phyloP scores from a whole-genome alignment of 2,329 filamentous ascomycete genomes.

The Colletotrichum salicis region DNA sequence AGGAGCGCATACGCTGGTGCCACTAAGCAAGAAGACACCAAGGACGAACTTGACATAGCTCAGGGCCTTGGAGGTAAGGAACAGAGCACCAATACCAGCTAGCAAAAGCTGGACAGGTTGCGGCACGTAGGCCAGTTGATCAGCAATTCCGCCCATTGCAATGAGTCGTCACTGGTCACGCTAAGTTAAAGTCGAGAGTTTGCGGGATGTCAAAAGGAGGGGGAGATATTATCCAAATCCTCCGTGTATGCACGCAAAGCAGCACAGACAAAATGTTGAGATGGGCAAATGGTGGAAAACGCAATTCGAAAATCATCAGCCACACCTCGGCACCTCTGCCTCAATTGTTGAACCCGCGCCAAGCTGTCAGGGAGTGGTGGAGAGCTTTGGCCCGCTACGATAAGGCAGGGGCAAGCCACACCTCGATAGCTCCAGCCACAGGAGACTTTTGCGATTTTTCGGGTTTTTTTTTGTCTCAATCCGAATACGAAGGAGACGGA shows the following conservation, averaged over 20 bases:
- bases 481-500: background rate
- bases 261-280: constrained; percentile 34
- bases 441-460: constrained; percentile 1
- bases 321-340: constrained; percentile 28
- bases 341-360: constrained; percentile 15
- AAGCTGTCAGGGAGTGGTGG: background rate
- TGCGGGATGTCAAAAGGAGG: background rate
- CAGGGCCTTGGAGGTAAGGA: constrained; percentile 65
- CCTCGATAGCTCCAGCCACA: background rate
- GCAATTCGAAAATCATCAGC: constrained; percentile 13
- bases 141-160: constrained; percentile 38
- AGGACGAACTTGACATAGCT: constrained; percentile 71
- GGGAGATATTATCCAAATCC: background rate
- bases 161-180: background rate
- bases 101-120: constrained; percentile 58
- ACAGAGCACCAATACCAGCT: constrained; percentile 68
- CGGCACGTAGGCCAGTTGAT: constrained; percentile 53
- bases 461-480: constrained; percentile 15
- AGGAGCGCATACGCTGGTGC: constrained; percentile 65
- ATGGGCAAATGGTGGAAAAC: constrained; percentile 27
- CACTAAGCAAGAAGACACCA: constrained; percentile 75
- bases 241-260: background rate
- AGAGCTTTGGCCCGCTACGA: constrained; percentile 8
- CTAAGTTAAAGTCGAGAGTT: background rate
- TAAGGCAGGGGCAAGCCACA: background rate